These are phyloP conservation scores for Gracilaria gracilis DNA, from an alignment of 23 red algal species.

Conservation along the genomic window DNA sequence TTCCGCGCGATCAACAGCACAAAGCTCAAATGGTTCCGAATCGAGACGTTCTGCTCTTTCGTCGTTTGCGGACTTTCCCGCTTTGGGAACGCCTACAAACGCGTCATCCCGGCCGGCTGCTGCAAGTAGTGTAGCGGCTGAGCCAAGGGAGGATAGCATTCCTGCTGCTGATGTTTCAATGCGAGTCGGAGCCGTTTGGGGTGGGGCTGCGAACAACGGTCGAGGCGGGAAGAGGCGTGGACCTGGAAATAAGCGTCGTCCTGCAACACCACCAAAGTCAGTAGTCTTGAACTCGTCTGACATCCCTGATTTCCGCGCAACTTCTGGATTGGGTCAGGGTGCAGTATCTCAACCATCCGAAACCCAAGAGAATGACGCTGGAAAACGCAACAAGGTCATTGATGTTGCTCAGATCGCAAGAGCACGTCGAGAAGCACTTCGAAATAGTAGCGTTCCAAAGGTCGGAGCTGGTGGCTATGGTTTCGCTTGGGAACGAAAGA, in stretches of 20 bases:
- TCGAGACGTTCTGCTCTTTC: neutral
- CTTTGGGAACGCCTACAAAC: neutral
- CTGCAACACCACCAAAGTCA: conserved; percentile 51
- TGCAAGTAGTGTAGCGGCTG: neutral
- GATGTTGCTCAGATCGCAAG: conserved; percentile 64
- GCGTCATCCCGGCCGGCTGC: neutral
- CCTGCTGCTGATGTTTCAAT: conserved; percentile 62
- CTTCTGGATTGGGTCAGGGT: neutral
- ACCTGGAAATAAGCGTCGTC: conserved; percentile 38
- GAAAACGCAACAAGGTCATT: conserved; percentile 28
- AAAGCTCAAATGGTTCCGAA: neutral
- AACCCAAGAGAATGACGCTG: neutral
- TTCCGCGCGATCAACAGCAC: neutral
- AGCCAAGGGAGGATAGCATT: neutral
- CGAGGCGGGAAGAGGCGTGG: conserved; percentile 51
- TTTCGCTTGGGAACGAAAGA: conserved; percentile 71
- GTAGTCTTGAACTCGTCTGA: neutral
- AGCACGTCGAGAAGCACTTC: conserved; percentile 43
- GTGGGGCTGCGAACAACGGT: conserved; percentile 43
- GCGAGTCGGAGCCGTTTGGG: conserved; percentile 71
- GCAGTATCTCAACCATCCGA: neutral
- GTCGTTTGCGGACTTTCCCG: conserved; percentile 24
- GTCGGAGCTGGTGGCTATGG: conserved; percentile 55
- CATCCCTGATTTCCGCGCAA: conserved; percentile 30
- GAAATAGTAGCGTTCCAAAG: conserved; percentile 64